These are phyloP conservation scores for Backusella mclennaniae DNA, from an alignment of 192 early-diverging fungal genomes.

Conservation along the genomic window DNA sequence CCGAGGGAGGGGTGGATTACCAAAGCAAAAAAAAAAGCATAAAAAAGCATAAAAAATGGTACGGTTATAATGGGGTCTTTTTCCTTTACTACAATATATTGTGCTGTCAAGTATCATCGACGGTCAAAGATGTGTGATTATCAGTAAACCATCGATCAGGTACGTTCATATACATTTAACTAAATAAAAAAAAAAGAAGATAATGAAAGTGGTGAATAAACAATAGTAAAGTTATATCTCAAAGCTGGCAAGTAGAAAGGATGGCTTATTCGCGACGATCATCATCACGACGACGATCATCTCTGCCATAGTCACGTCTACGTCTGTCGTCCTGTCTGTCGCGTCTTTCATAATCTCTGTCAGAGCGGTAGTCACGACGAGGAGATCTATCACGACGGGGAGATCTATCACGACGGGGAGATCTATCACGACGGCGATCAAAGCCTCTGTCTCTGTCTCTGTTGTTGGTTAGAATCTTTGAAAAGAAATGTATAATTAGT, in stretches of 20 bases:
- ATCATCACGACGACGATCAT: background rate
- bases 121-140: background rate
- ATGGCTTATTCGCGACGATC: background rate
- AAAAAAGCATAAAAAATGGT: background rate
- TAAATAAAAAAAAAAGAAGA: background rate
- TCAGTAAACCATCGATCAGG: background rate
- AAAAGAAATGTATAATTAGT: too few species aligned
- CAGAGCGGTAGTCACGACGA: background rate
- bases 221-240: background rate
- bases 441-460: constrained; percentile 7
- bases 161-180: background rate
- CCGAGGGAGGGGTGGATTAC: too few species aligned
- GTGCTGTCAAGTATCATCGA: background rate
- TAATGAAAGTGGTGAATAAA: background rate
- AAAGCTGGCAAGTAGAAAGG: background rate
- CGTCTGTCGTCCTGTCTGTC: background rate
- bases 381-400: background rate
- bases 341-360: background rate
- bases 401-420: constrained; percentile 10
- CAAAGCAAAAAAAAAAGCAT: background rate
- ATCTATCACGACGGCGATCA: constrained; percentile 13
- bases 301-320: background rate
- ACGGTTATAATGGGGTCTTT: too few species aligned
- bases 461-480: too few species aligned
- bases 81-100: background rate